A percentile compares a stretch with the other conserved stretches of the same genome.
phyloP scores from a whole-genome alignment of 1,284 basidiomycete genomes.

The Gastroboletus turbinatus region DNA sequence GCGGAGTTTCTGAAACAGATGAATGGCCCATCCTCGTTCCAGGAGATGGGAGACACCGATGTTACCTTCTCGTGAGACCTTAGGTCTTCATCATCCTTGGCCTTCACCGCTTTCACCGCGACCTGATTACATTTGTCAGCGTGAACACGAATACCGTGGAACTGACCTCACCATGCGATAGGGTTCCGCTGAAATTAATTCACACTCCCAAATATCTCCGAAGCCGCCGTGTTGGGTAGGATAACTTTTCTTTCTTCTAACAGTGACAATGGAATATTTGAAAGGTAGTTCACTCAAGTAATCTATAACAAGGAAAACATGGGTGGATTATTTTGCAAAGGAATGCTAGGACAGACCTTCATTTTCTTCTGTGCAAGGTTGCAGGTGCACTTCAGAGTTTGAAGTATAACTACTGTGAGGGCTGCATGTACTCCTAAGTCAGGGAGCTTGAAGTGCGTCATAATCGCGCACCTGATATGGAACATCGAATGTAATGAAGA shows the following conservation, averaged over 20 bases:
- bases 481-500: conserved; percentile 12
- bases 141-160: not conserved
- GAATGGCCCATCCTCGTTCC: not conserved
- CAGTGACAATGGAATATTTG: not conserved
- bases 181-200: conserved; percentile 10
- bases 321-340: not conserved
- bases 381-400: conserved; percentile 10
- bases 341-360: conserved; percentile 14
- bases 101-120: conserved; percentile 27
- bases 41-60: not conserved
- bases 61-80: conserved; percentile 17
- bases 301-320: conserved; percentile 7
- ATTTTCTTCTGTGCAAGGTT: conserved; percentile 3
- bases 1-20: conserved; percentile 22
- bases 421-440: conserved; percentile 15
- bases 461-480: conserved; percentile 10
- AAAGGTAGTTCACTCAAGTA: conserved; percentile 11
- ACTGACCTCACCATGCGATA: conserved; percentile 7
- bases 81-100: not conserved
- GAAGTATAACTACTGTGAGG: conserved; percentile 16
- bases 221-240: conserved; percentile 15
- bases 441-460: not conserved
- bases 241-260: conserved; percentile 16
- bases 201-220: conserved; percentile 31
- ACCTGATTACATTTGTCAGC: conserved; percentile 13